Evolutionary conservation across 2,329 filamentous ascomycete genomes (phyloP), one percentile per base, ranked within the genome.

Genomic region (Diaporthe caulivora): DNA sequence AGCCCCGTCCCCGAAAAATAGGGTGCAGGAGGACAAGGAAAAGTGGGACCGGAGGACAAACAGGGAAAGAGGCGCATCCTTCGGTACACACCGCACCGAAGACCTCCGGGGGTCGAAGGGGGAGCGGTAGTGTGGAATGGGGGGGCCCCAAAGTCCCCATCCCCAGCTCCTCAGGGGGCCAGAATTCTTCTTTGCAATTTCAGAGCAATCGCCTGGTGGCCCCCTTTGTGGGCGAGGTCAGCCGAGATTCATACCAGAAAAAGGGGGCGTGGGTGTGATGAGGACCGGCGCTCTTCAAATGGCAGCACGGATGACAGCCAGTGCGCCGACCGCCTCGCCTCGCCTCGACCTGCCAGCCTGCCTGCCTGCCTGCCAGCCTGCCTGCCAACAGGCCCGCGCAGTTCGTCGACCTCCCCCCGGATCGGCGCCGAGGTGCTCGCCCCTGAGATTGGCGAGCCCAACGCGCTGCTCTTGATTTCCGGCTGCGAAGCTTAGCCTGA

Each of bases 361-460:
- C n/a, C n/a, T n/a, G n/a, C n/a, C n/a, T n/a, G n/a, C n/a, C n/a
- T n/a, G n/a, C n/a, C n/a, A n/a, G n/a, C n/a, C n/a, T n/a, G n/a
- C n/a, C n/a, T n/a, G n/a, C n/a, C n/a, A n/a, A n/a, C n/a, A n/a
- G n/a, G n/a, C n/a, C n/a, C n/a, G n/a, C n/a, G n/a, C n/a, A n/a
- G n/a, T n/a, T n/a, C n/a, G n/a, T 17, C 18, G n/a, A 42, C 17
- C n/a, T n/a, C 29, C 54, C 58, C 47, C 47, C 62, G 47, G 62
- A 67, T 67, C 62, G 44, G 62, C 29, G 21, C 29, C 62, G 42
- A 21, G 13, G 6, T 7, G 24, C 13, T 40, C 37, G 8, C 62
- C 62, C 62, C 62, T 53, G 62, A 67, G 62, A 67, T 67, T 67
- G 44, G 62, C 62, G 62, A 65, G 49, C 44, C 29, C 62, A 31